A percentile compares a stretch with the other conserved stretches of the same genome.
phyloP scores from a whole-genome alignment of 208 protist genomes.

The Leishmania major region DNA sequence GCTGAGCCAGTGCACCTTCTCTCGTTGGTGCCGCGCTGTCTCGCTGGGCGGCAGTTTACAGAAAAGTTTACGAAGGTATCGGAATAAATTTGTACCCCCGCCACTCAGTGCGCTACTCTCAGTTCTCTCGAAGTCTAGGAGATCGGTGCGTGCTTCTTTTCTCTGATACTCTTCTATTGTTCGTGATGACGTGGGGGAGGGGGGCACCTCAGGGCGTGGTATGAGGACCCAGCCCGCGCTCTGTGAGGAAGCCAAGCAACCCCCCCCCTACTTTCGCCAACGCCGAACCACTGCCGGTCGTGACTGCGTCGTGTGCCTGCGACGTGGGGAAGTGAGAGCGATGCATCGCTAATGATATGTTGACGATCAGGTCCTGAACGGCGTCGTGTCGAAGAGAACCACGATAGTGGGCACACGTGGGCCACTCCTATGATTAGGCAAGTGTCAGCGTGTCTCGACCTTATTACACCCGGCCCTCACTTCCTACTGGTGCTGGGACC shows the following conservation, averaged over 20 bases:
- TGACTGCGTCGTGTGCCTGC: background rate
- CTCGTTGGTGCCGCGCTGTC: constrained; percentile 59
- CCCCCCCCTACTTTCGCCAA: background rate
- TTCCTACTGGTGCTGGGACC: background rate
- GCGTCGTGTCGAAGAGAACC: background rate
- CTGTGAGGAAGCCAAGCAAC: background rate
- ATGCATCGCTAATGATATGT: background rate
- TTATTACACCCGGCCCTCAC: background rate
- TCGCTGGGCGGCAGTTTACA: constrained; percentile 55
- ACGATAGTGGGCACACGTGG: background rate
- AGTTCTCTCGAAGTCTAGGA: background rate
- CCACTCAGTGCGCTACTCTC: background rate
- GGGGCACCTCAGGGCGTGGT: background rate
- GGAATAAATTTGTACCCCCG: background rate
- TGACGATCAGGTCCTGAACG: background rate
- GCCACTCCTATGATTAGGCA: background rate
- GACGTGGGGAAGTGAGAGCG: background rate
- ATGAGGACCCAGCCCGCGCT: background rate
- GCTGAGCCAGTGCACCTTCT: constrained; percentile 56
- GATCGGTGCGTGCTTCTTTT: constrained; percentile 10
- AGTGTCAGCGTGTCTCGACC: background rate
- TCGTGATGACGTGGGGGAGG: background rate
- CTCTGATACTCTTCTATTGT: background rate
- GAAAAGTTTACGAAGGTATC: constrained; percentile 33
- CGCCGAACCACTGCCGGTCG: background rate